These are phyloP conservation scores for Macrotyloma uniflorum DNA, from an alignment of 306 rosid genomes.

Conservation along the genomic window DNA sequence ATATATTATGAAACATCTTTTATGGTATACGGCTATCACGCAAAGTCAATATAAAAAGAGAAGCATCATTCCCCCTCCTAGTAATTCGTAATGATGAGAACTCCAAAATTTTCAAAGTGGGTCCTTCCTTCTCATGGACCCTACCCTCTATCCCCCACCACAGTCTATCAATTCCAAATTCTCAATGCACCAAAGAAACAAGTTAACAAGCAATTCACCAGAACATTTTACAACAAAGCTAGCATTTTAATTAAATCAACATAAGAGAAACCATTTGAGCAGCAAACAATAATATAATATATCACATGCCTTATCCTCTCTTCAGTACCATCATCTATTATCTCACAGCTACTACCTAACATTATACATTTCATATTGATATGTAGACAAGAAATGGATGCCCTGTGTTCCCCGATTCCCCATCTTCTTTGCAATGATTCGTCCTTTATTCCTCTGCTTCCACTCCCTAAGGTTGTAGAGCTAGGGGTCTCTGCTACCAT, in stretches of 20 bases:
- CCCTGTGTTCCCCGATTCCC: slow-evolving; percentile 53
- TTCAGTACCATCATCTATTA: background rate
- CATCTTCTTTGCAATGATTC: slow-evolving; percentile 16
- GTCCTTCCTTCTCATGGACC: slow-evolving; percentile 37
- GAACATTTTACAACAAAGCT: background rate
- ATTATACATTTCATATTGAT: slow-evolving; percentile 40
- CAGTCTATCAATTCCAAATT: slow-evolving; percentile 11
- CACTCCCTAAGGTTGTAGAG: slow-evolving; percentile 13
- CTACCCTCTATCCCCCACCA: slow-evolving; percentile 17
- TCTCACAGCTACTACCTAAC: slow-evolving; percentile 38
- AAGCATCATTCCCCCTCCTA: slow-evolving; percentile 49
- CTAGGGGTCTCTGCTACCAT: slow-evolving; percentile 41
- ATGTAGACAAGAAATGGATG: slow-evolving; percentile 38
- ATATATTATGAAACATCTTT: slow-evolving; percentile 40
- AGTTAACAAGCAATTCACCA: background rate
- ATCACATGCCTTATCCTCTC: slow-evolving; percentile 26
- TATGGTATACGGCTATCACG: background rate
- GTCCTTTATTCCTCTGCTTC: slow-evolving; percentile 25
- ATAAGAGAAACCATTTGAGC: slow-evolving; percentile 19
- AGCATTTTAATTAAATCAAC: slow-evolving; percentile 3
- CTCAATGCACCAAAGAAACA: slow-evolving; percentile 1
- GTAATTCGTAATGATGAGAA: slow-evolving; percentile 52
- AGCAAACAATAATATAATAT: slow-evolving; percentile 14
- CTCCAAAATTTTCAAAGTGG: slow-evolving; percentile 43
- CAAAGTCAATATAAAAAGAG: slow-evolving; percentile 67